Conservation (phyloP, 1,284 basidiomycete species). For the Cutaneotrichosporon dermatis region DNA sequence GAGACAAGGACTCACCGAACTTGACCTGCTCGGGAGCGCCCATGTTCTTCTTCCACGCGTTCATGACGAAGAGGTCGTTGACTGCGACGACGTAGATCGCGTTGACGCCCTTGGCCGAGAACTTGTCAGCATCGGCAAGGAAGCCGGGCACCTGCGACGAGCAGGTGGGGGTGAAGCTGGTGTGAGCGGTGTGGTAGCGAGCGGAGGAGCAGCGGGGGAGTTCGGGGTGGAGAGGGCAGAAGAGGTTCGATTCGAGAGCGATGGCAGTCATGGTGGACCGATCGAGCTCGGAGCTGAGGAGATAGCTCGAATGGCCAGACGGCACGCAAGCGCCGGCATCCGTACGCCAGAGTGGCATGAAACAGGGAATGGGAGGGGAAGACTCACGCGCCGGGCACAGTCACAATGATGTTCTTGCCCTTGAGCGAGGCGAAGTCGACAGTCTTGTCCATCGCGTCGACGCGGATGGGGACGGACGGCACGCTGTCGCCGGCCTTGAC, state of each 20-base stretch:
- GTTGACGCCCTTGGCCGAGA: conserved; percentile 65
- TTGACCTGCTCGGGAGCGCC: conserved; percentile 37
- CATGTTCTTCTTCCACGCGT: conserved; percentile 67
- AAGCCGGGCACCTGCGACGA: conserved; percentile 61
- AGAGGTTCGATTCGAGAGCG: too few species aligned
- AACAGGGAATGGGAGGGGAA: background rate
- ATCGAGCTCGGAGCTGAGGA: too few species aligned
- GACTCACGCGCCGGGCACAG: conserved; percentile 46
- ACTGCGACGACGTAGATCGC: conserved; percentile 65
- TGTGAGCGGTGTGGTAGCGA: too few species aligned
- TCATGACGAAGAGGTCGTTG: conserved; percentile 61
- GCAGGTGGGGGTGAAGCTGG: conserved; percentile 56
- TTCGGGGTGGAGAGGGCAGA: too few species aligned
- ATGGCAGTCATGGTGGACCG: too few species aligned
- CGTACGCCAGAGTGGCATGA: too few species aligned
- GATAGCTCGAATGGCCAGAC: too few species aligned
- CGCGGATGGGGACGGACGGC: conserved; percentile 56
- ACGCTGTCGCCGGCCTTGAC: conserved; percentile 34
- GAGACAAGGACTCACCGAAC: conserved; percentile 29
- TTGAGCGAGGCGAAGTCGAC: conserved; percentile 55
- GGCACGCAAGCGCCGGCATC: too few species aligned
- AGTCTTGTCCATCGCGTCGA: conserved; percentile 54
- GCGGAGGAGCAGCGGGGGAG: too few species aligned
- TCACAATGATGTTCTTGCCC: conserved; percentile 68
- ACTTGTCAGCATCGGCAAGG: conserved; percentile 59